phyloP scores from a whole-genome alignment of 2,329 filamentous ascomycete species.

The Arthrobotrys pseudoclavata region DNA sequence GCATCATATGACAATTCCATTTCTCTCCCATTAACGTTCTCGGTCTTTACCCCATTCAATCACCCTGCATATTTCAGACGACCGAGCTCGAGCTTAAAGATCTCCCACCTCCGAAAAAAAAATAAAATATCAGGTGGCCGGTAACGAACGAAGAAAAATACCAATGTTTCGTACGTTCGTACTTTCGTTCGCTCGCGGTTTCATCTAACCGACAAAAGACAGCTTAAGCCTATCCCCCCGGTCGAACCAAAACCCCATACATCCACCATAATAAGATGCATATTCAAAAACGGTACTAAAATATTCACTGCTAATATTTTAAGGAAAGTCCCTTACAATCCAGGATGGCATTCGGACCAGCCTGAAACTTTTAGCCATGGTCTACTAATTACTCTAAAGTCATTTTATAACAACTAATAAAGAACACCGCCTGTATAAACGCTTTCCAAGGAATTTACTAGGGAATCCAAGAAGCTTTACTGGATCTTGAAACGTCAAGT shows the following conservation, averaged over 20 bases:
- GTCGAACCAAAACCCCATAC: neutral
- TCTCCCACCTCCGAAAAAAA: neutral
- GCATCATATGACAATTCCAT: constrained; percentile 59
- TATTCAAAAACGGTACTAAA: neutral
- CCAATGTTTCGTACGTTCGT: neutral
- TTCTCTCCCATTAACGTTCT: neutral
- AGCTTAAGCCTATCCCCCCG: neutral
- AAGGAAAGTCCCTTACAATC: constrained; percentile 7
- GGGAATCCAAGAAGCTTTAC: neutral
- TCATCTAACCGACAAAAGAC: constrained; percentile 26
- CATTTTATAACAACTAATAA: constrained; percentile 6
- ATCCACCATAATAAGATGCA: neutral
- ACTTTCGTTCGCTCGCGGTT: constrained; percentile 26
- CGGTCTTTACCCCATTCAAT: constrained; percentile 21
- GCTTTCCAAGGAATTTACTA: neutral
- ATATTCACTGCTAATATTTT: neutral
- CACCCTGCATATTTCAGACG: constrained; percentile 20
- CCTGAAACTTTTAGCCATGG: constrained; percentile 7
- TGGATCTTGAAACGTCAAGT: neutral
- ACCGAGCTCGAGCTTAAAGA: constrained; percentile 17
- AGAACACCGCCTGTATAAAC: neutral
- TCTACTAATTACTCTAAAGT: too few relatives aligned
- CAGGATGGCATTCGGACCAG: constrained; percentile 2
- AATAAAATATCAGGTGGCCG: constrained; percentile 44
- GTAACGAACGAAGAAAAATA: constrained; percentile 6